Conservation (phyloP, 306 rosid species). For the Casuarina glauca region DNA sequence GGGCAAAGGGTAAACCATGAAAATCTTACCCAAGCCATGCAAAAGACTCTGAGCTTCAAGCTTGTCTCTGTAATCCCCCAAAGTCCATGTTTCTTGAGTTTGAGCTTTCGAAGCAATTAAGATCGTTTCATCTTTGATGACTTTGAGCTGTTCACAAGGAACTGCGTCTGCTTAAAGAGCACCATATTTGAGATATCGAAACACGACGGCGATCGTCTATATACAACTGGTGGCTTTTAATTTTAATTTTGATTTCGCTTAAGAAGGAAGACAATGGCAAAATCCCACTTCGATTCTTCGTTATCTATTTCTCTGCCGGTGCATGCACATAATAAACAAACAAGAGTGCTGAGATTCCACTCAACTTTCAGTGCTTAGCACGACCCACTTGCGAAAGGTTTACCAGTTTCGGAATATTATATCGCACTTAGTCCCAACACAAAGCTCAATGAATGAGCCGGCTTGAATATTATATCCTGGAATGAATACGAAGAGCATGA, state of each 20-base stretch:
- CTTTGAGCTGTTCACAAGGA: too few relatives aligned
- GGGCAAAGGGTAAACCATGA: too few relatives aligned
- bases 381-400: constrained; percentile 25
- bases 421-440: constrained; percentile 23
- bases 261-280: constrained; percentile 19
- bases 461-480: constrained; percentile 1
- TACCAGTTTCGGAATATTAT: not conserved
- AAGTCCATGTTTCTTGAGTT: too few relatives aligned
- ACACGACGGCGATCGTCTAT: too few relatives aligned
- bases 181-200: too few relatives aligned
- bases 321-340: constrained; percentile 29
- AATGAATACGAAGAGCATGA: not conserved
- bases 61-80: too few relatives aligned
- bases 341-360: constrained; percentile 8
- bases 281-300: constrained; percentile 1
- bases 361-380: constrained; percentile 43
- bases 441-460: constrained; percentile 12
- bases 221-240: too few relatives aligned
- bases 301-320: constrained; percentile 19
- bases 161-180: too few relatives aligned
- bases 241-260: not conserved
- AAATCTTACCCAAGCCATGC: too few relatives aligned
- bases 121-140: too few relatives aligned
- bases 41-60: too few relatives aligned
- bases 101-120: too few relatives aligned